Base-by-base conservation (phyloP, 352 stramenopile species). In the Phytopythium sindhum region DNA sequence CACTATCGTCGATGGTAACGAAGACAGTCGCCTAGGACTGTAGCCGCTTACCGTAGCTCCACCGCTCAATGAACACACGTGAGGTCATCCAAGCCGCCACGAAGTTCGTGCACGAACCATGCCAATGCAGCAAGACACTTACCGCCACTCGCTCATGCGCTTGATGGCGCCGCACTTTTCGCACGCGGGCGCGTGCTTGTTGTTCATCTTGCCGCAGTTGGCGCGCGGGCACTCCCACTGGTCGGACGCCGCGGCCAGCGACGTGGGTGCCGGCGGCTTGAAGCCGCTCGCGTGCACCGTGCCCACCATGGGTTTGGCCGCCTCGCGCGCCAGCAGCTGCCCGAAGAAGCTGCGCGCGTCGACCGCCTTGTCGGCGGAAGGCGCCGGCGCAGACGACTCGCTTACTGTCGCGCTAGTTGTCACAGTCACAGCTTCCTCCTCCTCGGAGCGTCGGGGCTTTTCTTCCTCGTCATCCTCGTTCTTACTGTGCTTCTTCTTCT, bases 161-260 rank as follows among this genome's bases (percentile, higher is more conserved):
- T 89, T 89, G 80, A 93, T 93, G 15, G 84, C 80, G 45, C 80
- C 80, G 61, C 84, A 93, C 61, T 93, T 90, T 61, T 68, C 86
- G 67, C 84, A 93, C 12, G 73, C 63, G 2, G 68, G 57, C 12
- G 81, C 78, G 54, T 86, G 72, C 58, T 90, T 93, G 29, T 59
- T 81, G 67, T 93, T 93, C 64, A 76, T 77, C 54, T 93, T 68
- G 31, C 84, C 84, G 45, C 84, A 93, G 15, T 73, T 74, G 44
- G 78, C 70, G 47, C 87, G 88, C 58, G 67, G 72, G 57, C 84
- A 93, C 50, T 91, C 84, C 84, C 84, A 93, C 58, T 89, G 73
- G 54, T 88, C 84, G 1, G 61, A 66, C 21, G 47, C 67, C 2
- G 64, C 66, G 14, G 74, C 75, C 2, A 69, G 67, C 6, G 73